These are phyloP conservation scores for Globisporangium cylindrosporum DNA, from an alignment of 352 stramenopile genomes.

Conservation along the genomic window DNA sequence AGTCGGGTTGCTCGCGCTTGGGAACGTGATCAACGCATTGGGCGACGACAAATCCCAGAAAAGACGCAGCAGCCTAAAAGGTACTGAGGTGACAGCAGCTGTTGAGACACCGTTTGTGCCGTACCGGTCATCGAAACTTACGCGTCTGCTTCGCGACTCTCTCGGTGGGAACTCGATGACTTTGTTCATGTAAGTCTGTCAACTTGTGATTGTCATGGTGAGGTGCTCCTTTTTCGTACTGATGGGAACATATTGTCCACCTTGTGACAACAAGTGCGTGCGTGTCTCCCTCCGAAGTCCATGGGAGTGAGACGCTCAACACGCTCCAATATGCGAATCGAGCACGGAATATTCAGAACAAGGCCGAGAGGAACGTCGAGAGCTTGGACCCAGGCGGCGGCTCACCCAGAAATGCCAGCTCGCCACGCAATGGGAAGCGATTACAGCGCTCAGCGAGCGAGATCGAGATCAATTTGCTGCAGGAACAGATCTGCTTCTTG, in stretches of 20 bases:
- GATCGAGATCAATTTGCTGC: slow-evolving; percentile 40
- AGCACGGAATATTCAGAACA: slow-evolving; percentile 75
- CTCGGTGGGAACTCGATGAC: slow-evolving; percentile 57
- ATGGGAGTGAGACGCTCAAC: slow-evolving; percentile 56
- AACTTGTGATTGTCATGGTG: not conserved
- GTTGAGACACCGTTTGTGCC: slow-evolving; percentile 26
- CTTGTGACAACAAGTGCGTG: slow-evolving; percentile 50
- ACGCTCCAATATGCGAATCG: slow-evolving; percentile 79
- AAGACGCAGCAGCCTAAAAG: slow-evolving; percentile 20
- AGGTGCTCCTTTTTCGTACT: not conserved
- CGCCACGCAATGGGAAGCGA: slow-evolving; percentile 11
- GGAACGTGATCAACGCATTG: slow-evolving; percentile 58
- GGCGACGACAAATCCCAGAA: slow-evolving; percentile 36
- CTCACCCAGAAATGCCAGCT: slow-evolving; percentile 9
- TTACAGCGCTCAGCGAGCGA: slow-evolving; percentile 27
- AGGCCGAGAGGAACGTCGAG: slow-evolving; percentile 61
- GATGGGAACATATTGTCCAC: not conserved
- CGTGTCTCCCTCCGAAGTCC: slow-evolving; percentile 46
- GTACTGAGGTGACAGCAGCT: not conserved
- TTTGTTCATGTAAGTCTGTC: slow-evolving; percentile 42
- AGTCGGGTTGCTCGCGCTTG: slow-evolving; percentile 46
- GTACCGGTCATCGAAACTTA: slow-evolving; percentile 56
- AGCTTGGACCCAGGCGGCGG: slow-evolving; percentile 6
- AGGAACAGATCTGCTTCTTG: slow-evolving; percentile 40
- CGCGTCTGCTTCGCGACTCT: slow-evolving; percentile 46